A percentile compares a stretch with the other conserved stretches of the same genome.
phyloP scores from a whole-genome alignment of 2,329 filamentous ascomycete species.

The Paecilomyces dactylethromorphus region DNA sequence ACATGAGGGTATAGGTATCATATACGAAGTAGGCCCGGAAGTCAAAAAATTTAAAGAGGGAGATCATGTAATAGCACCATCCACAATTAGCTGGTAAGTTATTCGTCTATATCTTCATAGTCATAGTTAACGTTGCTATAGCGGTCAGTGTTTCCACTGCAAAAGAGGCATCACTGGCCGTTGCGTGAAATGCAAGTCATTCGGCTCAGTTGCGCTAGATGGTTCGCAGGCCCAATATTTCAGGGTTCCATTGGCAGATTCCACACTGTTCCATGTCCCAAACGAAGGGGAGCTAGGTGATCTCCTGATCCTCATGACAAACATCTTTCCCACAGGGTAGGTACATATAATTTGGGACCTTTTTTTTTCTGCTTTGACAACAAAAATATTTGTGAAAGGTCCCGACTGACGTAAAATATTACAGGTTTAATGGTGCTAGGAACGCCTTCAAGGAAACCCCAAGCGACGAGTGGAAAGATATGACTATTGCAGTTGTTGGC shows the following conservation, averaged over 20 bases:
- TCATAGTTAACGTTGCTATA: constrained; percentile 15
- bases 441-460: background rate
- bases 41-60: constrained; percentile 64
- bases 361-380: background rate
- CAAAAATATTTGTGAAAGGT: background rate
- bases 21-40: constrained; percentile 57
- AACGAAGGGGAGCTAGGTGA: constrained; percentile 59
- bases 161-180: constrained; percentile 65
- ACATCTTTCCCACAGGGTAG: constrained; percentile 72
- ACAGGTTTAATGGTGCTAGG: background rate
- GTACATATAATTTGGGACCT: background rate
- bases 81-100: constrained; percentile 65
- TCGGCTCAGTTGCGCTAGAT: constrained; percentile 63
- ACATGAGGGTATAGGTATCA: constrained; percentile 77
- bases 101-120: constrained; percentile 10
- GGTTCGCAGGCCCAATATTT: constrained; percentile 77
- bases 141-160: constrained; percentile 76
- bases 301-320: constrained; percentile 76
- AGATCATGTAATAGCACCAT: constrained; percentile 73
- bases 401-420: background rate
- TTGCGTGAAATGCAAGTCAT: constrained; percentile 61
- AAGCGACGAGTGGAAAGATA: background rate
- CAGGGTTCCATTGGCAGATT: constrained; percentile 71
- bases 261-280: constrained; percentile 66
- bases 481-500: constrained; percentile 62